These are phyloP conservation scores for Exophiala calicioides DNA, from an alignment of 2,329 filamentous ascomycete species.

Conservation along the genomic window DNA sequence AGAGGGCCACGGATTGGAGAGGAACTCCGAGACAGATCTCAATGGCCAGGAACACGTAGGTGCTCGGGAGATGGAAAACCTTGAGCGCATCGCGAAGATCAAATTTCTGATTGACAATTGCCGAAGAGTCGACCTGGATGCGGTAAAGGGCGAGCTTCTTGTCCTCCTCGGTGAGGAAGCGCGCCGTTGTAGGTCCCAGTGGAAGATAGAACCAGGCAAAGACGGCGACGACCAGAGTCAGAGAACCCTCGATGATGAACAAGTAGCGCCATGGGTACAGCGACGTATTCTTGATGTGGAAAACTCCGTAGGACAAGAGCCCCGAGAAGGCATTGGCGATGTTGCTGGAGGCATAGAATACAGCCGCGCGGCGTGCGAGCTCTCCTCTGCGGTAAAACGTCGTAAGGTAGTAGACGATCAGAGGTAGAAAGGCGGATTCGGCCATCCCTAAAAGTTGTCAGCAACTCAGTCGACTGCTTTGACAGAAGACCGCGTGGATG, in stretches of 20 bases:
- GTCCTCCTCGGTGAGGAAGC: slow-evolving; percentile 66
- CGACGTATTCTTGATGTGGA: slow-evolving; percentile 55
- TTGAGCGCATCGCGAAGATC: slow-evolving; percentile 52
- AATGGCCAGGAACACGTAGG: slow-evolving; percentile 57
- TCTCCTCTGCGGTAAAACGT: slow-evolving; percentile 70
- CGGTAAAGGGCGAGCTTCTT: slow-evolving; percentile 69
- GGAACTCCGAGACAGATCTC: slow-evolving; percentile 63
- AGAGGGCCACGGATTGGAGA: slow-evolving; percentile 58
- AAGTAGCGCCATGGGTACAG: slow-evolving; percentile 56
- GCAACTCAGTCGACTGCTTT: neutral
- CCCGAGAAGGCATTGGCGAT: slow-evolving; percentile 70
- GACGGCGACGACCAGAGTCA: slow-evolving; percentile 62
- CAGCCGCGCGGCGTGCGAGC: slow-evolving; percentile 67
- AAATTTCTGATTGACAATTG: slow-evolving; percentile 60
- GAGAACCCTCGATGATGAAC: slow-evolving; percentile 58
- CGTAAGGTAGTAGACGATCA: slow-evolving; percentile 27
- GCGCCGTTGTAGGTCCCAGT: slow-evolving; percentile 61
- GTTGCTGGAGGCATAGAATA: slow-evolving; percentile 75
- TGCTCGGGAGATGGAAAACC: slow-evolving; percentile 57
- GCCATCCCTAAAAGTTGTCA: neutral
- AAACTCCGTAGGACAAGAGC: slow-evolving; percentile 61
- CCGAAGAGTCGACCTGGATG: slow-evolving; percentile 74
- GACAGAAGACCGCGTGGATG: neutral
- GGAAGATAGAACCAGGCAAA: slow-evolving; percentile 73
- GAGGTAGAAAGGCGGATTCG: neutral